A percentile compares a stretch with the other conserved stretches of the same genome.
phyloP scores from a whole-genome alignment of 345 rosid genomes.

The Lagerstroemia speciosa region DNA sequence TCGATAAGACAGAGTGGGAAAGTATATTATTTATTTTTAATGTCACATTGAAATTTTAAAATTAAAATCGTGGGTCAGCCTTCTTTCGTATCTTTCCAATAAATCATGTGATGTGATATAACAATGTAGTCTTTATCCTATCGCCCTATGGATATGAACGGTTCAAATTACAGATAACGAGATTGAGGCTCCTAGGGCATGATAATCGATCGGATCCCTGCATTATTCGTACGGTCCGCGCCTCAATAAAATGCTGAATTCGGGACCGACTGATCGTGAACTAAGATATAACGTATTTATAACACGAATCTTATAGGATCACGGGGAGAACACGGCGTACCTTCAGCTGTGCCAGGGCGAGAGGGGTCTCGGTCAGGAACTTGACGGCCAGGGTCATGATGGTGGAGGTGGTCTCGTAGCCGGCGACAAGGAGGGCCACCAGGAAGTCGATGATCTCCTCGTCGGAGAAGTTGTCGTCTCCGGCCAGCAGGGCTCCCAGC shows the following conservation, averaged over 20 bases:
- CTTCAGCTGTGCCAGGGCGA: slow-evolving; percentile 82
- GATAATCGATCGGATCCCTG: slow-evolving; percentile 1
- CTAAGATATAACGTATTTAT: too few relatives aligned
- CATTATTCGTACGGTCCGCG: not conserved
- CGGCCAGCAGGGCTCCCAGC: slow-evolving; percentile 67
- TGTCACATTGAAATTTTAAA: not conserved
- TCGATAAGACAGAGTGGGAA: too few relatives aligned
- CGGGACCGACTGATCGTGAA: not conserved
- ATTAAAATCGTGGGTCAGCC: not conserved
- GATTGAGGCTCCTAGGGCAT: slow-evolving; percentile 17
- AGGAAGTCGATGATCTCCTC: slow-evolving; percentile 84
- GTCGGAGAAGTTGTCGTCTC: slow-evolving; percentile 62
- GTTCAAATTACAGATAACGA: slow-evolving; percentile 23
- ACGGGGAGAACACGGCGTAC: slow-evolving; percentile 18
- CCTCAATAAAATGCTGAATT: not conserved
- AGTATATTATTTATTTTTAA: too few relatives aligned
- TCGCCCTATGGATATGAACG: slow-evolving; percentile 10
- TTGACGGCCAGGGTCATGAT: slow-evolving; percentile 96
- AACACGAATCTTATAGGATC: too few relatives aligned
- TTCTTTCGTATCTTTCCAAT: not conserved
- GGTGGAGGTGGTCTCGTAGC: slow-evolving; percentile 92
- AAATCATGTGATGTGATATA: not conserved
- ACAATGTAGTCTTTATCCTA: not conserved
- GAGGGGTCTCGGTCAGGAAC: slow-evolving; percentile 80
- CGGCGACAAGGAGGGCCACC: slow-evolving; percentile 84